phyloP scores from a whole-genome alignment of 495 filamentous ascomycete species.

The Saxophila tyrrhenica region DNA sequence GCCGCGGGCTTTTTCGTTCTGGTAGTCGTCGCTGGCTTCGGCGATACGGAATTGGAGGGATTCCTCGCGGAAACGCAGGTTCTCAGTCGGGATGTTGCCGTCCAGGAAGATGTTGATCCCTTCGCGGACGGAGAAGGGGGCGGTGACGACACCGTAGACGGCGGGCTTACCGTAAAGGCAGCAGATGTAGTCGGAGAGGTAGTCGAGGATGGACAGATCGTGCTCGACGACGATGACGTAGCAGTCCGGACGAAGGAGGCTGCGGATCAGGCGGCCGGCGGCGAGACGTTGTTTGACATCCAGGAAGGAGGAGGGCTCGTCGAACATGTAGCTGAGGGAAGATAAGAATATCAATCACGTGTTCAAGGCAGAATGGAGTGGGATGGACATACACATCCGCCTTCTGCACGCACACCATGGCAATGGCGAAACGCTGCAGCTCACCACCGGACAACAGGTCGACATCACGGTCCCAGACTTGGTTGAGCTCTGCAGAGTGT shows the following conservation, averaged over 20 bases:
- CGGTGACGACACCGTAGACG: conserved; percentile 95
- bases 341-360: conserved; percentile 15
- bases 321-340: conserved; percentile 82
- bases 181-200: conserved; percentile 96
- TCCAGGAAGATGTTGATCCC: conserved; percentile 99
- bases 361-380: background rate
- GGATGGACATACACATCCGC: conserved; percentile 67
- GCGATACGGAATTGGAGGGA: conserved; percentile 92
- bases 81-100: conserved; percentile 95
- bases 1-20: conserved; percentile 70
- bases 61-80: conserved; percentile 95
- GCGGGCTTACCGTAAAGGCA: conserved; percentile 91
- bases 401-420: conserved; percentile 85
- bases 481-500: conserved; percentile 53
- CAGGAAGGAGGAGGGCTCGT: conserved; percentile 95
- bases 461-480: conserved; percentile 81
- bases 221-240: conserved; percentile 99
- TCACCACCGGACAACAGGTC: conserved; percentile 88
- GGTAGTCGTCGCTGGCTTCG: conserved; percentile 82
- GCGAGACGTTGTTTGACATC: conserved; percentile 97
- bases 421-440: conserved; percentile 94
- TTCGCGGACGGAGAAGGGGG: conserved; percentile 91
- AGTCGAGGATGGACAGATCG: conserved; percentile 95
- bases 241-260: conserved; percentile 72
- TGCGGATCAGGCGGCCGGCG: conserved; percentile 83